Evolutionary conservation across 116 monocot species (phyloP), one percentile per base, ranked within the genome.

Genomic region (Cymodocea nodosa): DNA sequence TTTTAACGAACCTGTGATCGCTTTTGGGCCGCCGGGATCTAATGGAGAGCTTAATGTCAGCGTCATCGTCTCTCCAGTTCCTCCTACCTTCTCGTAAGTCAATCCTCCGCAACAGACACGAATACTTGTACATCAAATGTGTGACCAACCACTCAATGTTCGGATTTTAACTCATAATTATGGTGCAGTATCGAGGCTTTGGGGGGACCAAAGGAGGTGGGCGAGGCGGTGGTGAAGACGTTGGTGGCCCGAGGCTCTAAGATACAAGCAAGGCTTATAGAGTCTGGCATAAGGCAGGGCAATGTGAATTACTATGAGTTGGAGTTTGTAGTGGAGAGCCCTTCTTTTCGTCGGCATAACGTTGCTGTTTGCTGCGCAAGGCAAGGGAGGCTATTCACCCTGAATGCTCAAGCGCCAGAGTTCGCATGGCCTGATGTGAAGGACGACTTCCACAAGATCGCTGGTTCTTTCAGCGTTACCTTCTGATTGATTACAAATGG

Each of bases 391-490:
- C 66, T 94, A 15, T 94, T 77, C 73, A 94, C 89, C 9, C 63
- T 94, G 49, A 94, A 94, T 69, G 94, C 89, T 48, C 94, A 94
- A 70, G 84, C 82, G 6, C 89, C 94, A 3, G 94, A 94, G 54
- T 84, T 83, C 2, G 49, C 57, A 2, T 94, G 94, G 87, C 60
- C 70, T 2, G n/a, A 23, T 30, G 72, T 87, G 40, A 75, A 65
- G 62, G 64, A 76, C 22, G 72, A 80, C 68, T 84, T 94, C 35
- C 68, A 65, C 39, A 74, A 55, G 60, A 84, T 94, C 10, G 90
- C 87, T 25, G 84, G 83, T 71, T 94, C 94, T 34, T 94, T 94
- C 81, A 83, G 7, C 25, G 13, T 58, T 25, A 25, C 58, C 58
- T 23, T 58, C 58, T 58, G 58, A 58, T 11, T 19, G 19, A 11